These are phyloP conservation scores for Peniophora sp. DNA, from an alignment of 1,284 basidiomycete species.

Conservation along the genomic window DNA sequence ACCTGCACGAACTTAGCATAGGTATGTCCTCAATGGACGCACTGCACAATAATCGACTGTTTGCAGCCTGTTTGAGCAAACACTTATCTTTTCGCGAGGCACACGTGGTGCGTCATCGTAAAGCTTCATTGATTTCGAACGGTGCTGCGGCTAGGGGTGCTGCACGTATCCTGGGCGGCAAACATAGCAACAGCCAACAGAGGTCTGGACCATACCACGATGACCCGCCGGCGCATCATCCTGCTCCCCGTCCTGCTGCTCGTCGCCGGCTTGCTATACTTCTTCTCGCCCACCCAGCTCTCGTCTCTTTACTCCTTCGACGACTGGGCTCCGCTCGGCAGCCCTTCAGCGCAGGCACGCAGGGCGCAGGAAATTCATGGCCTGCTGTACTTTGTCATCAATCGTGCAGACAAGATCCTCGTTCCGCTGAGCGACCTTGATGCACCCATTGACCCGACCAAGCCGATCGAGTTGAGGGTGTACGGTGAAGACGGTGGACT, in stretches of 20 bases:
- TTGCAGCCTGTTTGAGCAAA: too few relatives aligned
- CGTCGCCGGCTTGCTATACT: constrained; percentile 20
- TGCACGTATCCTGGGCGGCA: neutral
- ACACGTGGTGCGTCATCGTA: neutral
- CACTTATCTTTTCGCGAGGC: too few relatives aligned
- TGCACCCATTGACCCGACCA: constrained; percentile 26
- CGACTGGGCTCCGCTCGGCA: constrained; percentile 16
- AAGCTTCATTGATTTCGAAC: neutral
- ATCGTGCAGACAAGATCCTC: constrained; percentile 33
- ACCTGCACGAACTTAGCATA: too few relatives aligned
- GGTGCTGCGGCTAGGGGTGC: neutral
- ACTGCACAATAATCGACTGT: too few relatives aligned
- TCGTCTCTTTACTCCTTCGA: constrained; percentile 28
- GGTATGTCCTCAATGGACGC: too few relatives aligned
- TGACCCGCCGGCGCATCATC: constrained; percentile 32
- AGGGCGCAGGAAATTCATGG: constrained; percentile 50
- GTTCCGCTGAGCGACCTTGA: constrained; percentile 29
- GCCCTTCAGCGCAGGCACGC: constrained; percentile 5
- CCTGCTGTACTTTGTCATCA: constrained; percentile 46
- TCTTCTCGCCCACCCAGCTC: constrained; percentile 14
- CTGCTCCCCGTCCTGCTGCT: constrained; percentile 24
- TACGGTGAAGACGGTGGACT: constrained; percentile 35
- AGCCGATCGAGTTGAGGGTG: constrained; percentile 39
- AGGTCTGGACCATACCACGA: constrained; percentile 2
- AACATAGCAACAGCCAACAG: neutral